phyloP scores from a whole-genome alignment of 1,284 basidiomycete genomes.

The Puccinia hordei region DNA sequence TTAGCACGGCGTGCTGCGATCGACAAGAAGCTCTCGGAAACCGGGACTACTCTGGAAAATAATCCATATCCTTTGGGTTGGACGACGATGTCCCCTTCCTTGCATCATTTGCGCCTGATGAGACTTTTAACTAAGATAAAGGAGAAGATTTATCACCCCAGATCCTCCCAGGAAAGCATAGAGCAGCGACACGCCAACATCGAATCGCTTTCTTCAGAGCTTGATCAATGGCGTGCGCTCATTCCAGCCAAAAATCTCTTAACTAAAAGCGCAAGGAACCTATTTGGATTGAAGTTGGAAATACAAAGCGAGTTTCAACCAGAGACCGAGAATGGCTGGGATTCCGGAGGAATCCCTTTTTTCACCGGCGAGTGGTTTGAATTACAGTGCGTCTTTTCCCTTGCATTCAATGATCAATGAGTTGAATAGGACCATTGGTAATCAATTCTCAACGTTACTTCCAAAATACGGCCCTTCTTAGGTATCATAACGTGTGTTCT shows the following conservation, averaged over 20 bases:
- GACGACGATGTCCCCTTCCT: slow-evolving; percentile 35
- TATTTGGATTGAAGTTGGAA: slow-evolving; percentile 7
- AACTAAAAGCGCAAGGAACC: not conserved
- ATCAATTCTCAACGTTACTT: not conserved
- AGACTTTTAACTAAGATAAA: slow-evolving; percentile 42
- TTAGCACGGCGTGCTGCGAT: slow-evolving; percentile 20
- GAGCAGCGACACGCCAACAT: slow-evolving; percentile 1
- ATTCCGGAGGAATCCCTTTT: slow-evolving; percentile 16
- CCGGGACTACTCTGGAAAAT: slow-evolving; percentile 21
- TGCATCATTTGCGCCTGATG: slow-evolving; percentile 42
- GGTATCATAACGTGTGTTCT: slow-evolving; percentile 26
- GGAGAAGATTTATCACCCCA: slow-evolving; percentile 30
- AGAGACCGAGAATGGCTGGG: not conserved
- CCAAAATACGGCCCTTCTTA: not conserved
- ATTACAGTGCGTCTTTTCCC: slow-evolving; percentile 20
- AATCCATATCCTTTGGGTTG: slow-evolving; percentile 35
- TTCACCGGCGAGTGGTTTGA: slow-evolving; percentile 44
- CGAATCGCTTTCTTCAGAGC: slow-evolving; percentile 19
- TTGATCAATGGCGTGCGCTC: slow-evolving; percentile 24
- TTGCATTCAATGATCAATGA: not conserved
- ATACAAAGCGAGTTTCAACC: not conserved
- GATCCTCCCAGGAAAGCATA: slow-evolving; percentile 3
- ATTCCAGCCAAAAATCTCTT: not conserved
- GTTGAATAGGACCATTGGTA: not conserved
- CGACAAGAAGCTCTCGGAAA: slow-evolving; percentile 17